A percentile compares a stretch with the other conserved stretches of the same genome.
Evolutionary conservation across 192 early-diverging fungal species (phyloP).

Genomic region (Phycomyces blakesleeanus): DNA sequence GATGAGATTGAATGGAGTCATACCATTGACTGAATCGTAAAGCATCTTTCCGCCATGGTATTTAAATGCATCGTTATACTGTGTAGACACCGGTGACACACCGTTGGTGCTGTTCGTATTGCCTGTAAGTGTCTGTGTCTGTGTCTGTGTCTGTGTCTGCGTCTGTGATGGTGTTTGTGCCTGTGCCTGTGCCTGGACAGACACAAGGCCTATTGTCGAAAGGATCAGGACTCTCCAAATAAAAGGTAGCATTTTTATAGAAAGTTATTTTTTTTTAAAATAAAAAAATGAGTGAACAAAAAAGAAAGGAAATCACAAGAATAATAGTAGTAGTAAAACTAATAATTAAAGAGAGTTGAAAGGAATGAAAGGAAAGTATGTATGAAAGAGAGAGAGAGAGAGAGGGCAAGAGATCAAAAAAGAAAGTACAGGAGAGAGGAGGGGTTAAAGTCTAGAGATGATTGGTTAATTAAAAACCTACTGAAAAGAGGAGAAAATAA

Average conservation of each 20-base stretch:
- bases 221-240: not conserved
- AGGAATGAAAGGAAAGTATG: too few species aligned
- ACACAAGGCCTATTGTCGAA: slow-evolving; percentile 1
- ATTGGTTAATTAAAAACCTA: slow-evolving; percentile 1
- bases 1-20: not conserved
- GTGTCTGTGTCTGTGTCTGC: too few species aligned
- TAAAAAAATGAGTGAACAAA: too few species aligned
- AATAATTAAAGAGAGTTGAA: too few species aligned
- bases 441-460: slow-evolving; percentile 3
- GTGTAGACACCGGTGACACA: slow-evolving; percentile 2
- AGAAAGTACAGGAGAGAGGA: not conserved
- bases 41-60: slow-evolving; percentile 29
- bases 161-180: too few species aligned
- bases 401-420: not conserved
- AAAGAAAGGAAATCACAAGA: not conserved
- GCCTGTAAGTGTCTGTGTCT: slow-evolving; percentile 7
- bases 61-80: slow-evolving; percentile 15
- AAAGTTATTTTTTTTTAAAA: too few species aligned
- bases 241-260: not conserved
- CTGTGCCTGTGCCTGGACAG: slow-evolving; percentile 1
- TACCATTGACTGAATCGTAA: slow-evolving; percentile 32
- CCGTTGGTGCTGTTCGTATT: not conserved
- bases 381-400: slow-evolving; percentile 1
- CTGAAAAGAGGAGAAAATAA: too few species aligned
- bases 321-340: too few species aligned